Evolutionary conservation across 148 eudicot species (phyloP), one percentile per base, ranked within the genome.

Genomic region (Persicaria tinctoria): DNA sequence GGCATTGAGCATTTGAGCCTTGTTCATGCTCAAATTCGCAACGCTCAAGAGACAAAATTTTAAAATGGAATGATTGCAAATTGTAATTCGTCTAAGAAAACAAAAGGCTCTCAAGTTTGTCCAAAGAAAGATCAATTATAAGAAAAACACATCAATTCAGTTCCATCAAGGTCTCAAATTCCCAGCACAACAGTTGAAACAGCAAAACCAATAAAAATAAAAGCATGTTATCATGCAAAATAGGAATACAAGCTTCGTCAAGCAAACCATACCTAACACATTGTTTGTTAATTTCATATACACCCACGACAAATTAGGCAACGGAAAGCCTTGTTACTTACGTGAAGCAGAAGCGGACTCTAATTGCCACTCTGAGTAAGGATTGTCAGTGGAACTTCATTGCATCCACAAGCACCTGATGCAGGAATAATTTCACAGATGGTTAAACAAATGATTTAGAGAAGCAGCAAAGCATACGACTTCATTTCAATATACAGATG

Each of bases 21-120:
- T n/a, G 66, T 60, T 59, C 59, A 62, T 75, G 75, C 80, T 50
- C 84, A 78, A 69, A 77, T 12, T 50, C 12, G 12, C 53, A 50
- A 50, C 12, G 51, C 51, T 8, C 0, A 6, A 49, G 11, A 49
- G 11, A 8, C 51, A 6, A 49, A 1, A 49, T 49, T 5, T 6
- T 1, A 8, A 49, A 49, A 49, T 49, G n/a, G 57, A 53, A 32
- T 32, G 41, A 32, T 0, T 32, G 41, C 41, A 32, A 32, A 32
- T 32, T 32, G 41, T 0, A 32, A 32, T 32, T 32, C 41, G 41
- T 32, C 41, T 32, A 32, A 1, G 41, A 32, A 32, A 32, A 32
- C 41, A 32, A 32, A 32, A 32, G 2, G 41, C 41, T 32, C 41
- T 23, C 41, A 32, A 32, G 41, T 32, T 32, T 32, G 41, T 32